A percentile compares a stretch with the other conserved stretches of the same genome.
Evolutionary conservation across 2,329 filamentous ascomycete genomes (phyloP).

Genomic region (Westerdykella aurantiaca): DNA sequence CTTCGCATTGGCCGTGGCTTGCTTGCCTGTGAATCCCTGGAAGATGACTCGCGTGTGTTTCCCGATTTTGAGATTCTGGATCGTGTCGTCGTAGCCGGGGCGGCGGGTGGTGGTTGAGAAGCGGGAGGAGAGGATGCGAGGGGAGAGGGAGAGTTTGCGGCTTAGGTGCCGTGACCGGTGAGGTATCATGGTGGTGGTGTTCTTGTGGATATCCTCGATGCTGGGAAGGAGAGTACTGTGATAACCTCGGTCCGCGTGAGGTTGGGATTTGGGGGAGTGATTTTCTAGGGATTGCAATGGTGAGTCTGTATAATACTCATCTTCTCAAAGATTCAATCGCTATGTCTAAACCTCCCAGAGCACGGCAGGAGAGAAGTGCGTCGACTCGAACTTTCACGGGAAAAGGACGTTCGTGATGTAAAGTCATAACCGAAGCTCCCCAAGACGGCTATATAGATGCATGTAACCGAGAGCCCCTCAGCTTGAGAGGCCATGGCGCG

Average conservation of each 20-base stretch:
- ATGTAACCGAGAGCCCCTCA: constrained; percentile 14
- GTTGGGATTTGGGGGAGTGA: constrained; percentile 11
- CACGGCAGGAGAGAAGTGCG: neutral
- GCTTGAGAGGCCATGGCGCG: neutral
- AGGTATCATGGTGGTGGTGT: constrained; percentile 7
- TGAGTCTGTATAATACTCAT: no score
- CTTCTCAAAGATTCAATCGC: no score
- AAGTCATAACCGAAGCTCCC: constrained; percentile 8
- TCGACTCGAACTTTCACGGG: neutral
- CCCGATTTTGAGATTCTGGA: constrained; percentile 61
- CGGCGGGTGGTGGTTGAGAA: constrained; percentile 27
- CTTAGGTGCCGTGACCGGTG: constrained; percentile 6
- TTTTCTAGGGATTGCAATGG: neutral
- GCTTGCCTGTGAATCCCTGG: constrained; percentile 63
- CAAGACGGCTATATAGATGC: constrained; percentile 10
- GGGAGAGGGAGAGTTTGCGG: constrained; percentile 3
- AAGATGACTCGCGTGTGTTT: constrained; percentile 62
- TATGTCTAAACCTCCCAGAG: neutral
- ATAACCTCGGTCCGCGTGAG: constrained; percentile 5
- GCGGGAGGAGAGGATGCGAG: constrained; percentile 7
- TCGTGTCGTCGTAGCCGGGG: constrained; percentile 55
- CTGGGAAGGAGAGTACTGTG: neutral
- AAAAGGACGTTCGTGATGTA: neutral
- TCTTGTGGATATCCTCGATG: neutral
- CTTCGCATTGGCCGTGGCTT: constrained; percentile 69